Conservation (phyloP, 2,329 filamentous ascomycete genomes). For the Neonectria sp. region DNA sequence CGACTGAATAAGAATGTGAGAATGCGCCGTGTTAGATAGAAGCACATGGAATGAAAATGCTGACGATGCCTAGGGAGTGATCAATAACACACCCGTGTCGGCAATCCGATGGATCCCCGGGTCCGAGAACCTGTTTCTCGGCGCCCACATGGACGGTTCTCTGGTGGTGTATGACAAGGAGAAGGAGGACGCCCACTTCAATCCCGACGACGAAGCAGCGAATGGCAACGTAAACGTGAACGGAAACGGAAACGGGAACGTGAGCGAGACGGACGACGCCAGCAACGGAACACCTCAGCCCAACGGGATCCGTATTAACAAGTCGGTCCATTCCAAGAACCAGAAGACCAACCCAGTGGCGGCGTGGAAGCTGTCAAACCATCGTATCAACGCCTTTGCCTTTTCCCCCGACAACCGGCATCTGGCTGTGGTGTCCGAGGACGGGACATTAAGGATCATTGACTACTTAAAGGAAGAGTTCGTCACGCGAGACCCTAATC, state of each 20-base stretch:
- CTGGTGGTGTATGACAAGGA: constrained; percentile 98
- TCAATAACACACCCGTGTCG: constrained; percentile 88
- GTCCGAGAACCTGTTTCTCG: constrained; percentile 93
- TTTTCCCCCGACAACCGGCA: constrained; percentile 93
- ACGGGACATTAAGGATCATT: constrained; percentile 90
- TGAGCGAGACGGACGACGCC: constrained; percentile 58
- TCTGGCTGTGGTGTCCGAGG: constrained; percentile 91
- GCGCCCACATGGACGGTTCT: constrained; percentile 91
- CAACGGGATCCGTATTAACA: constrained; percentile 79
- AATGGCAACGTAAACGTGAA: constrained; percentile 60
- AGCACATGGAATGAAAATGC: constrained; percentile 4
- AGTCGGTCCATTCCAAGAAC: constrained; percentile 94
- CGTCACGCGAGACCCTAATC: constrained; percentile 49
- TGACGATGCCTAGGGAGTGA: constrained; percentile 75
- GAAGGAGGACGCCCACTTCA: constrained; percentile 88
- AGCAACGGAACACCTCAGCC: constrained; percentile 52
- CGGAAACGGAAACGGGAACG: constrained; percentile 68
- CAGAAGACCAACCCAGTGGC: constrained; percentile 95
- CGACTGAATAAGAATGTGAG: constrained; percentile 94
- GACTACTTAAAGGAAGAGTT: constrained; percentile 94
- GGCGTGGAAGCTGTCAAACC: constrained; percentile 92
- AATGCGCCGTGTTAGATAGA: constrained; percentile 8
- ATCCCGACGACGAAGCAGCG: constrained; percentile 73
- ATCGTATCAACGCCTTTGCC: constrained; percentile 89
- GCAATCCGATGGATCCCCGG: constrained; percentile 95